Conservation (phyloP, 1,284 basidiomycete genomes). For the Leccinum brunneo-olivaceum region DNA sequence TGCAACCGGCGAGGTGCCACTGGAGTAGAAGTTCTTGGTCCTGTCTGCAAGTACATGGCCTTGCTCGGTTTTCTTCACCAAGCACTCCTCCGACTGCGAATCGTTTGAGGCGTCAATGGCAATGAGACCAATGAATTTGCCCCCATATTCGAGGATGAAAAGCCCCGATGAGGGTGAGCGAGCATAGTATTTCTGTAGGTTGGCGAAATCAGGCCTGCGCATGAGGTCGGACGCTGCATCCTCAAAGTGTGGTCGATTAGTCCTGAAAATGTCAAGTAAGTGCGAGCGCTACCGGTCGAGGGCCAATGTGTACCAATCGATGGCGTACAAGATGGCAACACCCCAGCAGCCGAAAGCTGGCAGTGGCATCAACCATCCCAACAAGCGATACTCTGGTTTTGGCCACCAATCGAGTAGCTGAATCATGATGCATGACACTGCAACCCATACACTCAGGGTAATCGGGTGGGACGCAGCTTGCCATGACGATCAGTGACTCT, state of each 20-base stretch:
- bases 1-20: slow-evolving; percentile 41
- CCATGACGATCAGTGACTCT: background rate
- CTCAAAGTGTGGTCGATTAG: slow-evolving; percentile 67
- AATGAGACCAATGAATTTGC: slow-evolving; percentile 59
- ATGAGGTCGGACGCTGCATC: slow-evolving; percentile 46
- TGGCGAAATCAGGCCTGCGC: slow-evolving; percentile 49
- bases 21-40: slow-evolving; percentile 17
- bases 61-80: slow-evolving; percentile 21
- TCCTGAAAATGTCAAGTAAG: slow-evolving; percentile 36
- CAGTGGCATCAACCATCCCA: slow-evolving; percentile 52
- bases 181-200: slow-evolving; percentile 53
- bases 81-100: slow-evolving; percentile 25
- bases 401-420: slow-evolving; percentile 66
- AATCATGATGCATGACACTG: slow-evolving; percentile 51
- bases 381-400: slow-evolving; percentile 31
- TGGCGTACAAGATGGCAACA: slow-evolving; percentile 57
- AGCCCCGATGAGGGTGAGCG: slow-evolving; percentile 55
- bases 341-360: slow-evolving; percentile 60
- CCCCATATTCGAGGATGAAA: slow-evolving; percentile 61
- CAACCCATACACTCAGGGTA: slow-evolving; percentile 53
- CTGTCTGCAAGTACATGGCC: slow-evolving; percentile 12
- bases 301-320: slow-evolving; percentile 54
- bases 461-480: slow-evolving; percentile 59
- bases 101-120: slow-evolving; percentile 57
- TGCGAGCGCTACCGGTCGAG: background rate